Conservation (phyloP, 768 basidiomycete genomes). For the Neoboletus magnificus region DNA sequence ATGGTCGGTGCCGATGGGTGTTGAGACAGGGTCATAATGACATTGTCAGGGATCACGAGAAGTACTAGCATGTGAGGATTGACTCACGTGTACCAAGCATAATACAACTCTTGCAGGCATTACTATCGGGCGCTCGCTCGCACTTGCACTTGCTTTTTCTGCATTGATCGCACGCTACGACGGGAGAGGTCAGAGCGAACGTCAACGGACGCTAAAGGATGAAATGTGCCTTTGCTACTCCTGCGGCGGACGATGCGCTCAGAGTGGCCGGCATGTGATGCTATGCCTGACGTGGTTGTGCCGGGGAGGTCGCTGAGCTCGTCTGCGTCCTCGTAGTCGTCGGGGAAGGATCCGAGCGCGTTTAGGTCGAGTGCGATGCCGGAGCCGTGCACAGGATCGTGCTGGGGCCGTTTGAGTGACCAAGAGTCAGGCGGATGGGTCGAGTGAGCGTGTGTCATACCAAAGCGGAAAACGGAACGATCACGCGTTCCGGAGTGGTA, state of each 20-base stretch:
- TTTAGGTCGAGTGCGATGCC: constrained; percentile 23
- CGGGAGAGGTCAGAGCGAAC: neutral
- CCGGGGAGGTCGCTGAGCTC: constrained; percentile 48
- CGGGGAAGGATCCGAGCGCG: constrained; percentile 44
- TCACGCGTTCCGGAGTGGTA: neutral
- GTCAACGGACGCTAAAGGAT: neutral
- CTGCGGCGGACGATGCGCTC: constrained; percentile 63
- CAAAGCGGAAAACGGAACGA: constrained; percentile 23
- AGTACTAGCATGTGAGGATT: neutral
- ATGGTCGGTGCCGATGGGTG: constrained; percentile 8
- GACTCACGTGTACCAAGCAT: constrained; percentile 66
- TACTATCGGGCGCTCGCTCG: constrained; percentile 57
- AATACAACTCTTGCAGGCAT: constrained; percentile 75
- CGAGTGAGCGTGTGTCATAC: constrained; percentile 21
- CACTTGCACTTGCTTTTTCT: constrained; percentile 90
- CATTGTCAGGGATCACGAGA: constrained; percentile 10
- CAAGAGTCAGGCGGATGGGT: constrained; percentile 18
- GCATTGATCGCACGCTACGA: constrained; percentile 80
- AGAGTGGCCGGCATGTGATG: constrained; percentile 15
- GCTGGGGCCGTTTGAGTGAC: constrained; percentile 18
- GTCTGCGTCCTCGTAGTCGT: constrained; percentile 62
- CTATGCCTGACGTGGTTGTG: constrained; percentile 21
- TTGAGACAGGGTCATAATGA: neutral
- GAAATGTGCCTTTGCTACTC: constrained; percentile 67
- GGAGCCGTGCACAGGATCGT: constrained; percentile 5